These are phyloP conservation scores for Thalassiosira livingstoniorum DNA, from an alignment of 352 stramenopile species.

Conservation along the genomic window DNA sequence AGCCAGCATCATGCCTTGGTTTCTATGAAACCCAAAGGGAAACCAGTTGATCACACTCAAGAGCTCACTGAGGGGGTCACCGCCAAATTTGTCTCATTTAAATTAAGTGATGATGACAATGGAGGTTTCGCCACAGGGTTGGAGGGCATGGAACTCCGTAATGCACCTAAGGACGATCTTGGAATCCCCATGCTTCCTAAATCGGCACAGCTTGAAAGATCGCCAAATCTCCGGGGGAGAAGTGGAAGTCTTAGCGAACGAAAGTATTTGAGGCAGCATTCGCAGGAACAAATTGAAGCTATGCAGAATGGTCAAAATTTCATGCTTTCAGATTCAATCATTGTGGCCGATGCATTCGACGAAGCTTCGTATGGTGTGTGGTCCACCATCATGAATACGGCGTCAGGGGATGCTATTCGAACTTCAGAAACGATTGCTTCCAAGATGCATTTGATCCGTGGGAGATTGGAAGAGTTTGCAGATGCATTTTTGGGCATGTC, in stretches of 20 bases:
- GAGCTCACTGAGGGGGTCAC: constrained; percentile 75
- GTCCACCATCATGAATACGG: constrained; percentile 81
- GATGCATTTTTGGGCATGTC: constrained; percentile 83
- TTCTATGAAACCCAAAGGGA: constrained; percentile 48
- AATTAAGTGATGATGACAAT: constrained; percentile 46
- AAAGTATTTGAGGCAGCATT: too few species aligned
- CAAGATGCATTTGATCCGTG: constrained; percentile 57
- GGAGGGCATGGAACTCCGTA: constrained; percentile 51
- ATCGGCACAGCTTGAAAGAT: constrained; percentile 47
- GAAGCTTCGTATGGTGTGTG: constrained; percentile 84
- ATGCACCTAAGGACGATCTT: constrained; percentile 77
- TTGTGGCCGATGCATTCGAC: constrained; percentile 74
- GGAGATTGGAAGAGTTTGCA: constrained; percentile 82
- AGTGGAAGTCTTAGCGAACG: constrained; percentile 35
- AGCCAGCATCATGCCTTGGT: constrained; percentile 29
- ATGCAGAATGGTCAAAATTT: too few species aligned
- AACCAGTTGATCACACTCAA: constrained; percentile 38
- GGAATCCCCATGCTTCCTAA: constrained; percentile 81
- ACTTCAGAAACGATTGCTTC: constrained; percentile 27
- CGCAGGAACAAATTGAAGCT: too few species aligned
- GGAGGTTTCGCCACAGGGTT: not conserved
- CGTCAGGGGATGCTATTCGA: constrained; percentile 23
- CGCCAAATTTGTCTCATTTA: constrained; percentile 80
- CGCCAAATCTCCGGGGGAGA: not conserved
- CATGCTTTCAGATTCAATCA: too few species aligned